phyloP scores from a whole-genome alignment of 257 asterid species.

The Petunia axillaris region DNA sequence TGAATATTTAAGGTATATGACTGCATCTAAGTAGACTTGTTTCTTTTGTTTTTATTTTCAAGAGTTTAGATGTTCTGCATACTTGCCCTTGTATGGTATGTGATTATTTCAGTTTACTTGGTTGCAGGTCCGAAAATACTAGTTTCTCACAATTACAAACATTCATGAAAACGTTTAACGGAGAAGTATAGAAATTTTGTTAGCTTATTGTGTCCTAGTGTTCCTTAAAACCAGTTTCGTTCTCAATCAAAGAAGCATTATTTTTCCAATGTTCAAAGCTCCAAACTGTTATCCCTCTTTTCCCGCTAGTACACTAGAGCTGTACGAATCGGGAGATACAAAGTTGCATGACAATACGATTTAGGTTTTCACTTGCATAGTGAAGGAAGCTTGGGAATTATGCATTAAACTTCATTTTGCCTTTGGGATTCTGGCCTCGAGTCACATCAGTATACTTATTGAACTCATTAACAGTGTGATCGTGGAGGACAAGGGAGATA shows the following conservation, averaged over 20 bases:
- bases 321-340: not conserved
- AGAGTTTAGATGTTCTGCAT: not conserved
- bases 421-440: not conserved
- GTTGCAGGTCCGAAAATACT: constrained; percentile 3
- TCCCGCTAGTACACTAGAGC: not conserved
- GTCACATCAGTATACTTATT: not conserved
- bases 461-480: not conserved
- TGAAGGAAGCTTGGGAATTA: not conserved
- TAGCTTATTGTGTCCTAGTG: not conserved
- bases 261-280: not conserved
- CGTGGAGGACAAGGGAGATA: not conserved
- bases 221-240: constrained; percentile 14
- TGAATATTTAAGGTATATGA: constrained; percentile 17
- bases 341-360: not conserved
- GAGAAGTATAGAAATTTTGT: not conserved
- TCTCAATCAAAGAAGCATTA: not conserved
- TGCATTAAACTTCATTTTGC: not conserved
- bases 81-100: not conserved
- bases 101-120: not conserved
- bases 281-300: not conserved
- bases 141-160: not conserved
- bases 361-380: not conserved
- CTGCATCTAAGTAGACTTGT: not conserved
- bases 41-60: not conserved
- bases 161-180: not conserved